Evolutionary conservation across 2,329 filamentous ascomycete genomes (phyloP).

Genomic region (Xylaria sp.): DNA sequence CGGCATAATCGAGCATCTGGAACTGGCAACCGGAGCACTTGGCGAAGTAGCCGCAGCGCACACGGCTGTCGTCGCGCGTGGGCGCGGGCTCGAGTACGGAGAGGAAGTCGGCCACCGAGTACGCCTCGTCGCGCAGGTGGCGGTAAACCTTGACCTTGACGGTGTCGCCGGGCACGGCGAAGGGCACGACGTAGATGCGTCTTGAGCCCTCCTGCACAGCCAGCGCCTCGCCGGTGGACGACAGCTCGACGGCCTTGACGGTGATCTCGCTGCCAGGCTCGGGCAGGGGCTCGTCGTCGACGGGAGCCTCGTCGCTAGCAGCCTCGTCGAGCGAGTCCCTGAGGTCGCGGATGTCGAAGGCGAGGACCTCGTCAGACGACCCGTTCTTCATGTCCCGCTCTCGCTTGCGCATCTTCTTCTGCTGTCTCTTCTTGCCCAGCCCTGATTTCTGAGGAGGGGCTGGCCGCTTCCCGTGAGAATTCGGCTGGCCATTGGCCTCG

Average conservation of each 20-base stretch:
- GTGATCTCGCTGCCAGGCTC: conserved; percentile 77
- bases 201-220: conserved; percentile 70
- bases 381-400: conserved; percentile 66
- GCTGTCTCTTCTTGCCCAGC: conserved; percentile 25
- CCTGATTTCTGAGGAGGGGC: conserved; percentile 24
- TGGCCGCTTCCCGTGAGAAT: conserved; percentile 29
- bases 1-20: conserved; percentile 90
- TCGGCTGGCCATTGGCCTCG: background rate
- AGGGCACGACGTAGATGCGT: conserved; percentile 84
- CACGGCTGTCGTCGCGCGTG: conserved; percentile 75
- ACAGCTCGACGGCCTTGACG: conserved; percentile 79
- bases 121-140: conserved; percentile 68
- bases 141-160: conserved; percentile 79
- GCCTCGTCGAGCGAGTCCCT: conserved; percentile 49
- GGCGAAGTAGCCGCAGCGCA: conserved; percentile 85
- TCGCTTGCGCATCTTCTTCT: conserved; percentile 48
- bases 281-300: conserved; percentile 54
- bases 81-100: conserved; percentile 75
- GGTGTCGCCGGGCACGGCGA: conserved; percentile 82
- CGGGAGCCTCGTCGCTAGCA: conserved; percentile 38
- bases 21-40: conserved; percentile 93
- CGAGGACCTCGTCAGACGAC: conserved; percentile 69
- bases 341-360: conserved; percentile 64
- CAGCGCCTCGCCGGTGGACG: conserved; percentile 90
- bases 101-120: conserved; percentile 82